These are phyloP conservation scores for Cladophialophora exuberans DNA, from an alignment of 2,329 filamentous ascomycete species.

Conservation along the genomic window DNA sequence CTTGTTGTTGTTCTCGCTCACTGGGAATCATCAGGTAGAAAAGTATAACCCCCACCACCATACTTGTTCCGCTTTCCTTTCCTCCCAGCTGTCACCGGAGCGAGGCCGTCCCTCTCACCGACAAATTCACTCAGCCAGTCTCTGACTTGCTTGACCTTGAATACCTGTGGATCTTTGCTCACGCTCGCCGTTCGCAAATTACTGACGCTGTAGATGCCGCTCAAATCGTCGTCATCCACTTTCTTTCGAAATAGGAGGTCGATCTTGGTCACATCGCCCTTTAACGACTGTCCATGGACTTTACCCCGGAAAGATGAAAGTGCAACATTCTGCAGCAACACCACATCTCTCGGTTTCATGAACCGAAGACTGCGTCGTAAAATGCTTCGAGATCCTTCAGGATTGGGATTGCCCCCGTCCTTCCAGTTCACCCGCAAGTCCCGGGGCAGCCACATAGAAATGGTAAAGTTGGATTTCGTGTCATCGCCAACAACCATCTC, in stretches of 20 bases:
- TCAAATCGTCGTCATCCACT: constrained; percentile 55
- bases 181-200: constrained; percentile 48
- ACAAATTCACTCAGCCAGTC: constrained; percentile 79
- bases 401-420: constrained; percentile 30
- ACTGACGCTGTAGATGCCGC: constrained; percentile 60
- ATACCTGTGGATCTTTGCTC: constrained; percentile 54
- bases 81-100: constrained; percentile 12
- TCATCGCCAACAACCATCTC: constrained; percentile 85
- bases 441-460: constrained; percentile 77
- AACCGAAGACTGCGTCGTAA: constrained; percentile 47
- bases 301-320: constrained; percentile 73
- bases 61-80: constrained; percentile 12
- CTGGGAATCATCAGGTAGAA: constrained; percentile 46
- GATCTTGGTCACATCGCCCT: constrained; percentile 70
- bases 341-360: constrained; percentile 72
- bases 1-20: constrained; percentile 19
- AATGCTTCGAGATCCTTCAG: constrained; percentile 33
- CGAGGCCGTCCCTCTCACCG: constrained; percentile 38
- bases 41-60: constrained; percentile 15
- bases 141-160: constrained; percentile 68
- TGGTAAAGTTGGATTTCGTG: constrained; percentile 75
- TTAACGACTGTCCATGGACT: constrained; percentile 84
- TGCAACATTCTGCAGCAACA: constrained; percentile 79
- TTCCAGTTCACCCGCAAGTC: constrained; percentile 34
- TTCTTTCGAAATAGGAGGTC: constrained; percentile 65